Evolutionary conservation across 345 rosid genomes (phyloP).

Genomic region (Turnera subulata): DNA sequence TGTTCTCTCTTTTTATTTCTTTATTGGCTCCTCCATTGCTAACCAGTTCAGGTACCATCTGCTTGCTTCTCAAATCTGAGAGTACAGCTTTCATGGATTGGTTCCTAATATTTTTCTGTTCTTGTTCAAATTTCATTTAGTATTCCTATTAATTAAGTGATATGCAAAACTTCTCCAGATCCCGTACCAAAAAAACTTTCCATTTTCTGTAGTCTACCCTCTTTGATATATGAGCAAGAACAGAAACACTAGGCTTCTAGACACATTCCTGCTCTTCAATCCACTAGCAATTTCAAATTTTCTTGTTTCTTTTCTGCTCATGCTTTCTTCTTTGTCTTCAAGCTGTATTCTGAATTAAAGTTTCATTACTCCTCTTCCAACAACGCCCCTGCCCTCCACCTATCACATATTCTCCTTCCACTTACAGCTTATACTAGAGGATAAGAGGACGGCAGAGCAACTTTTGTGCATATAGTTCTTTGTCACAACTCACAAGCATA

Average conservation of each 20-base stretch:
- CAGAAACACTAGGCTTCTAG: neutral
- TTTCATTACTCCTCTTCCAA: conserved; percentile 2
- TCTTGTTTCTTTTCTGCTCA: neutral
- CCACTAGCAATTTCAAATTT: too few relatives aligned
- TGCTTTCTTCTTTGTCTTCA: neutral
- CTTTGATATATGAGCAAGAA: conserved; percentile 2
- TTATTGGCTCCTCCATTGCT: conserved; percentile 6
- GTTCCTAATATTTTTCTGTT: too few relatives aligned
- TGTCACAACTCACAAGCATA: too few relatives aligned
- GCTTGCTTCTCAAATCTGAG: conserved; percentile 10
- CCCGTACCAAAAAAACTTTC: conserved; percentile 5
- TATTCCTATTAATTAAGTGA: neutral
- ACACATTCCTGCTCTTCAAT: neutral
- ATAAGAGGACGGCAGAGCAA: too few relatives aligned
- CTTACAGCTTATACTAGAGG: too few relatives aligned
- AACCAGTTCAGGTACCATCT: conserved; percentile 11
- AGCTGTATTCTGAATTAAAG: neutral
- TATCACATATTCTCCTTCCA: too few relatives aligned
- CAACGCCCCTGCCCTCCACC: neutral
- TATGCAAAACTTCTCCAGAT: neutral
- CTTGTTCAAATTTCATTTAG: too few relatives aligned
- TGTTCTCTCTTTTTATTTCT: neutral
- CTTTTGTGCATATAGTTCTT: too few relatives aligned
- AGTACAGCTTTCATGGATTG: neutral
- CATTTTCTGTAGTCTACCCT: neutral